Base-by-base conservation (phyloP, 441 rosid genomes). In the Mallotus japonicus region DNA sequence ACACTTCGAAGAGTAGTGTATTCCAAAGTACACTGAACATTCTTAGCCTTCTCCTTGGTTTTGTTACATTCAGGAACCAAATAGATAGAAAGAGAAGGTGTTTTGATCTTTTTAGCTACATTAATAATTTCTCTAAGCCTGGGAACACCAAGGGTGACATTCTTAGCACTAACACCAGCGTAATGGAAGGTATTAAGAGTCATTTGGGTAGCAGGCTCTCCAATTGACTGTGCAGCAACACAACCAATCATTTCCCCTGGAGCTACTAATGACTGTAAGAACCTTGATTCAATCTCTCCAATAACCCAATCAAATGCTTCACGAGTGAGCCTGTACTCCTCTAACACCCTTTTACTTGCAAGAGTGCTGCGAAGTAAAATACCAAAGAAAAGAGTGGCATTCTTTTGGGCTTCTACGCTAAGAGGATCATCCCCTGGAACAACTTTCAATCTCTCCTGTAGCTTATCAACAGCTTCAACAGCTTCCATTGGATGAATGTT, bases 121-220 rank as follows among this genome's bases (percentile, higher is more conserved):
- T 96, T 96, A 56, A 96, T 96, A 76, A 96, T 96, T 75, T 96
- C 98, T 75, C 98, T 88, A 86, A 96, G 78, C 91, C 98, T 81
- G 28, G 99, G 98, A 64, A 96, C 99, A 82, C 99, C 99, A 19
- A 96, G 96, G 61, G 99, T 96, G 54, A 96, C 99, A 72, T 96
- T 96, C 87, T 96, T 96, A 17, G 99, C 99, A 87, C 99, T 96
- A 53, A 96, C 99, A 90, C 99, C 99, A 85, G 99, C 99, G 69
- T 92, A 96, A 73, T 96, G 99, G 80, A 93, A 96, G 20, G 99
- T 96, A 80, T 96, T 96, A 17, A 96, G 92, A 63, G 99, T 96
- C 99, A 96, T 96, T 83, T 96, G 99, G 32, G 99, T 96, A 62
- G 99, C 99, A 76, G 99, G 99, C 81, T 96, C 99, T 73, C 99